Conservation (phyloP, 1,284 basidiomycete species). For the Xerocomus amazonicus region DNA sequence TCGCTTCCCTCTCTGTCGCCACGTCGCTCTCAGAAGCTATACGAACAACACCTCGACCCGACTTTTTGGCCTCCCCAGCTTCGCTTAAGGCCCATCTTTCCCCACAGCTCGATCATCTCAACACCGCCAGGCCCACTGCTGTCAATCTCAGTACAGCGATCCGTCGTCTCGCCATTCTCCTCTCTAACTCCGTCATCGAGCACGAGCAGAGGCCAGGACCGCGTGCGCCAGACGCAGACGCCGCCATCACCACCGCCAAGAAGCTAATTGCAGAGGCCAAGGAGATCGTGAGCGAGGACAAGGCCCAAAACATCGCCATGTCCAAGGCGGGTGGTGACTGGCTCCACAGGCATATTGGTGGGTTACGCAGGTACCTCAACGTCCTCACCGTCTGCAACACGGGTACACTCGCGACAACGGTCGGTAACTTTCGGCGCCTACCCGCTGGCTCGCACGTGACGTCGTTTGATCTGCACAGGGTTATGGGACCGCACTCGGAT, state of each 20-base stretch:
- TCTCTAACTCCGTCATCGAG: constrained; percentile 29
- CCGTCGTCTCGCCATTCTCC: constrained; percentile 56
- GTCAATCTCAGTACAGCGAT: constrained; percentile 88
- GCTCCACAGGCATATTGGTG: constrained; percentile 51
- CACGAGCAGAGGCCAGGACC: constrained; percentile 16
- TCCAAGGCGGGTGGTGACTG: constrained; percentile 80
- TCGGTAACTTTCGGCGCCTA: constrained; percentile 47
- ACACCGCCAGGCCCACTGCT: constrained; percentile 87
- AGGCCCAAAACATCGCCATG: constrained; percentile 81
- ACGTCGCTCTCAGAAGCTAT: constrained; percentile 54
- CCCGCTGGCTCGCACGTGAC: background rate
- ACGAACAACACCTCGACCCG: constrained; percentile 40
- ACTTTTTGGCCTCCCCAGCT: constrained; percentile 47
- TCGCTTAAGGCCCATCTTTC: constrained; percentile 51
- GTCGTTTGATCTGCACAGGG: constrained; percentile 48
- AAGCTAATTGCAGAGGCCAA: constrained; percentile 62
- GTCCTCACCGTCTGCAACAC: constrained; percentile 96
- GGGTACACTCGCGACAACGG: constrained; percentile 87
- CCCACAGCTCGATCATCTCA: constrained; percentile 67
- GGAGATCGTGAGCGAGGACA: constrained; percentile 77
- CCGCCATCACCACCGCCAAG: constrained; percentile 48
- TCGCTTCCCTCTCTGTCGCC: constrained; percentile 79
- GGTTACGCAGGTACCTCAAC: constrained; percentile 55
- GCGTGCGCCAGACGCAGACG: constrained; percentile 30
- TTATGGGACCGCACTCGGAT: constrained; percentile 90